Evolutionary conservation across 306 rosid genomes (phyloP), one percentile per base, ranked within the genome.

Genomic region (Delonix regia): DNA sequence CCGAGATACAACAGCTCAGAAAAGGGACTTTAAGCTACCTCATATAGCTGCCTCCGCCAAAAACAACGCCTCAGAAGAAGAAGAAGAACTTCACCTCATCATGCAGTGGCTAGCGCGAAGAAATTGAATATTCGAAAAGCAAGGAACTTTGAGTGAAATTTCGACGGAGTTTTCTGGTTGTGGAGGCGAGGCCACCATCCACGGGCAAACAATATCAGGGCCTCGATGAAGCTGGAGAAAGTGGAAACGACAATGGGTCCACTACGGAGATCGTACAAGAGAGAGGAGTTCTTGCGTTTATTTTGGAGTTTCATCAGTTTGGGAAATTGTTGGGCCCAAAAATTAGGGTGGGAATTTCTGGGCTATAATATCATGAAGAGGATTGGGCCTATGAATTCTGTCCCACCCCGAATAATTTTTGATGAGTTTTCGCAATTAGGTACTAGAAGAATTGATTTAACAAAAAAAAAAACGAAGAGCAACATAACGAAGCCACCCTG

Each of bases 81-180:
- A 55, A 69, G 55, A 44, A 25, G 33, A 57, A 73, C 61, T 16
- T 15, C 15, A 59, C 33, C 51, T 9, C 47, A 14, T 18, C 12
- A 6, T 77, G 28, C 24, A 74, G 77, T 11, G 21, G 53, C 19
- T 72, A 22, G 59, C 25, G 41, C 59, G 15, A 30, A 42, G 36
- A n/a, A n/a, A 41, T 24, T 34, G 49, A 39, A 71, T 30, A n/a
- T 81, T 15, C 11, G 36, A 33, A 60, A 69, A 76, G 60, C 21
- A 28, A 21, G 19, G 47, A 78, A 49, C 24, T 49, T 14, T 45
- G 24, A 18, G 51, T n/a, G 75, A 67, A 38, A 0, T 45, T 45
- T 8, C 8, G 71, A 27, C 24, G 56, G 13, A 62, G 61, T 11
- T 38, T 52, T 7, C 57, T 14, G 68, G 57, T 21, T 39, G 72